phyloP scores from a whole-genome alignment of 768 basidiomycete species.

The Tylopilus vinaceipallidus region DNA sequence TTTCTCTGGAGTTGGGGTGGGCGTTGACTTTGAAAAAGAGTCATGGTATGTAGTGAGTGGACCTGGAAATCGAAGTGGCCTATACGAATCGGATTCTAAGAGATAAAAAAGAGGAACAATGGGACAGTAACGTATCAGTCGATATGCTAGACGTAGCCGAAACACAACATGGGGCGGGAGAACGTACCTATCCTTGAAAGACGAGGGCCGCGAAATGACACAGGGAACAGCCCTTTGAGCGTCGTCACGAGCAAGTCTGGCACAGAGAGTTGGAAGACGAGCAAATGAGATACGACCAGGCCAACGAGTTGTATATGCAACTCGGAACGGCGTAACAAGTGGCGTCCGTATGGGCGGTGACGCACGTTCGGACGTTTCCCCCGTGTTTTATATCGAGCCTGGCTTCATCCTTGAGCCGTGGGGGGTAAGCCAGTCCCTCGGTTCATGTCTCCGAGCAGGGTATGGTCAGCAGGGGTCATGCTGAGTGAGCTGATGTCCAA shows the following conservation, averaged over 20 bases:
- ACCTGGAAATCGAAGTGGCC: neutral
- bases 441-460: neutral
- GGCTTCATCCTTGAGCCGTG: constrained; percentile 16
- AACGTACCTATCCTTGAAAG: neutral
- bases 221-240: neutral
- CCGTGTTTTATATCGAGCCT: constrained; percentile 8
- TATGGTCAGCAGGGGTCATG: neutral
- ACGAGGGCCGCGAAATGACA: neutral
- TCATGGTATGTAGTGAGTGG: neutral
- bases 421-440: neutral
- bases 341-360: neutral
- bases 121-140: neutral
- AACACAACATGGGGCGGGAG: neutral
- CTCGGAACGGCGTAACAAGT: neutral
- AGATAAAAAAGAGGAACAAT: neutral
- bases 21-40: neutral
- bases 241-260: neutral
- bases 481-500: neutral
- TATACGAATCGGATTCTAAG: neutral
- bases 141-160: neutral
- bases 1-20: neutral
- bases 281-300: neutral
- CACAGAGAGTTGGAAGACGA: neutral
- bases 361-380: neutral
- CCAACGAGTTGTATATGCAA: neutral